phyloP scores from a whole-genome alignment of 306 rosid genomes.

The Fragaria iinumae region DNA sequence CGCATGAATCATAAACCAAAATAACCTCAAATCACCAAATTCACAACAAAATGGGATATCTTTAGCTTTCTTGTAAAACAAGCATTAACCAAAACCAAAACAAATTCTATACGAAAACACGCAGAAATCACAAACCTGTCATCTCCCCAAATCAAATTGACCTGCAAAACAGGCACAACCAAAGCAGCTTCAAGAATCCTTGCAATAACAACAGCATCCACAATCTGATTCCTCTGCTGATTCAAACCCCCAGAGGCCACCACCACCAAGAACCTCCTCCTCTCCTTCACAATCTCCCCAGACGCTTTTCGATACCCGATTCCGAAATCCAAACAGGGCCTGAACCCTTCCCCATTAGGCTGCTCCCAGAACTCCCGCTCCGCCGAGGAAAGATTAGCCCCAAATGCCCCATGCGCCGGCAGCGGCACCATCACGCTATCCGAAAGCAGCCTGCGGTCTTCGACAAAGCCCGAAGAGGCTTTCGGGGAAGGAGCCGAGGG shows the following conservation, averaged over 20 bases:
- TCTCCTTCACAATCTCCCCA: conserved; percentile 32
- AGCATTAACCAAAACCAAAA: background rate
- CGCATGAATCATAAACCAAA: background rate
- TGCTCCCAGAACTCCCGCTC: conserved; percentile 56
- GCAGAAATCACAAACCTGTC: conserved; percentile 33
- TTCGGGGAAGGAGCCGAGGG: conserved; percentile 14
- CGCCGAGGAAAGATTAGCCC: conserved; percentile 29
- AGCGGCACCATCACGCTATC: conserved; percentile 35
- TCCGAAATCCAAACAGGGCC: conserved; percentile 46
- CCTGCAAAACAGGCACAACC: conserved; percentile 52
- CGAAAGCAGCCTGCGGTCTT: conserved; percentile 21
- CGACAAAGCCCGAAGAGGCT: background rate
- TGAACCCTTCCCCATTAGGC: conserved; percentile 41
- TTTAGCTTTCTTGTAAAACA: conserved; percentile 9
- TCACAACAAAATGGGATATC: background rate
- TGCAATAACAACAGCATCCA: conserved; percentile 58
- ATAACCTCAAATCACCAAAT: background rate
- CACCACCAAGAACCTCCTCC: conserved; percentile 48
- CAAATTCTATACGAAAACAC: background rate
- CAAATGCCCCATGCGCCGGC: conserved; percentile 31
- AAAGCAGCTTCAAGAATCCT: conserved; percentile 54
- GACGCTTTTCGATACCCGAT: conserved; percentile 44
- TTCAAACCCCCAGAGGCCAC: conserved; percentile 58
- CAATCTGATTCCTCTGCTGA: conserved; percentile 62
- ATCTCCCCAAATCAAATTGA: conserved; percentile 54